Evolutionary conservation across 768 basidiomycete genomes (phyloP).

Genomic region (Cubamyces lactineus): DNA sequence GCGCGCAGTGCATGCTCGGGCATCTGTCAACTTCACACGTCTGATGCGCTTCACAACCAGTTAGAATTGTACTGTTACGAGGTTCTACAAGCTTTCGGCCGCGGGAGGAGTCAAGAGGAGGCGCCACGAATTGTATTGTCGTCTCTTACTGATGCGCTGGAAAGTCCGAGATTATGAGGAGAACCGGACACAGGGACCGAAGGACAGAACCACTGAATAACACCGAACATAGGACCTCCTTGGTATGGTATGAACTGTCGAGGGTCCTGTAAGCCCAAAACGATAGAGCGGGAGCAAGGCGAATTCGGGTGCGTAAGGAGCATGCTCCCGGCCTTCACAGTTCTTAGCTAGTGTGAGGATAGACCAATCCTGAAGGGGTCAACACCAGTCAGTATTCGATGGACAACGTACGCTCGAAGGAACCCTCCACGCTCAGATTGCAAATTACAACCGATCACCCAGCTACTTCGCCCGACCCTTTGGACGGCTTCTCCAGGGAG

Average conservation of each 20-base stretch:
- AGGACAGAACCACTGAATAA: too few relatives aligned
- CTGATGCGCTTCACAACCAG: slow-evolving; percentile 1
- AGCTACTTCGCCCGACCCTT: slow-evolving; percentile 17
- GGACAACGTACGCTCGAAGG: neutral
- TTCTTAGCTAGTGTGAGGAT: too few relatives aligned
- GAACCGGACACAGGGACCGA: neutral
- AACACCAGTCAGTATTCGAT: neutral
- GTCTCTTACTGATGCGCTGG: too few relatives aligned
- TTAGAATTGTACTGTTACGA: neutral
- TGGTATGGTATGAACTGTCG: too few relatives aligned
- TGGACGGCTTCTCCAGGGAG: slow-evolving; percentile 27
- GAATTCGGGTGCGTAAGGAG: too few relatives aligned
- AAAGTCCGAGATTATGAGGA: neutral
- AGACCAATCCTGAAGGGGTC: too few relatives aligned
- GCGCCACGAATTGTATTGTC: too few relatives aligned
- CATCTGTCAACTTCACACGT: slow-evolving; percentile 3
- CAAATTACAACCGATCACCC: slow-evolving; percentile 36
- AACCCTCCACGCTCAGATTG: slow-evolving; percentile 29
- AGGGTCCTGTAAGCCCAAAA: too few relatives aligned
- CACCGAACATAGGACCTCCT: too few relatives aligned
- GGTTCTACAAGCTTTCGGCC: neutral
- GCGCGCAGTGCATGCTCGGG: slow-evolving; percentile 1
- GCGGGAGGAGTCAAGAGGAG: too few relatives aligned
- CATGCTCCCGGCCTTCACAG: too few relatives aligned
- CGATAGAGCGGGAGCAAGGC: too few relatives aligned